phyloP scores from a whole-genome alignment of 2,329 filamentous ascomycete genomes.

The Pseudogymnoascus sp. region DNA sequence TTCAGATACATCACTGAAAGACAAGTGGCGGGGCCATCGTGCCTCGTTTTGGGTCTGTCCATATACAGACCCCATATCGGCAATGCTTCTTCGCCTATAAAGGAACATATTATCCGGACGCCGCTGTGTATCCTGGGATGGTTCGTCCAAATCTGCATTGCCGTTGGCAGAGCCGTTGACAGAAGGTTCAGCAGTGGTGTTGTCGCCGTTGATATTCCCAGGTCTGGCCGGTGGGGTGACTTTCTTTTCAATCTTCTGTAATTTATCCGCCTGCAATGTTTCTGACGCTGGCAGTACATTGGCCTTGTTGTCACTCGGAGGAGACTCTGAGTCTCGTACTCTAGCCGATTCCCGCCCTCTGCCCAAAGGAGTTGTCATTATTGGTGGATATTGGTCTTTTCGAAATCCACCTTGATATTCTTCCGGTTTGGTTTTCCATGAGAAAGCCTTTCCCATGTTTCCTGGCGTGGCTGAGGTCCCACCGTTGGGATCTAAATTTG shows the following conservation, averaged over 20 bases:
- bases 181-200: constrained; percentile 41
- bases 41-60: constrained; percentile 41
- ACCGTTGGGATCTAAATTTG: constrained; percentile 12
- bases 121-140: constrained; percentile 41
- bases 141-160: constrained; percentile 51
- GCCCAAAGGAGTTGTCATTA: constrained; percentile 6
- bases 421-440: constrained; percentile 56
- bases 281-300: constrained; percentile 12
- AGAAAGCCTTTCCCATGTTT: constrained; percentile 44
- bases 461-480: constrained; percentile 17
- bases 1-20: constrained; percentile 68
- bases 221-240: not conserved
- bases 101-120: not conserved
- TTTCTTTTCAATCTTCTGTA: not conserved
- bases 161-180: constrained; percentile 50
- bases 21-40: constrained; percentile 63
- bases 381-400: constrained; percentile 17
- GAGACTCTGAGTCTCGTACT: constrained; percentile 11
- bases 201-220: constrained; percentile 19
- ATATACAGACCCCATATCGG: not conserved
- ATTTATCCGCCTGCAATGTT: not conserved
- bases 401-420: constrained; percentile 39
- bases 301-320: constrained; percentile 12
- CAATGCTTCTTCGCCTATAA: not conserved
- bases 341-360: constrained; percentile 2